Base-by-base conservation (phyloP, 768 basidiomycete genomes). In the Leccinum truebloodii region DNA sequence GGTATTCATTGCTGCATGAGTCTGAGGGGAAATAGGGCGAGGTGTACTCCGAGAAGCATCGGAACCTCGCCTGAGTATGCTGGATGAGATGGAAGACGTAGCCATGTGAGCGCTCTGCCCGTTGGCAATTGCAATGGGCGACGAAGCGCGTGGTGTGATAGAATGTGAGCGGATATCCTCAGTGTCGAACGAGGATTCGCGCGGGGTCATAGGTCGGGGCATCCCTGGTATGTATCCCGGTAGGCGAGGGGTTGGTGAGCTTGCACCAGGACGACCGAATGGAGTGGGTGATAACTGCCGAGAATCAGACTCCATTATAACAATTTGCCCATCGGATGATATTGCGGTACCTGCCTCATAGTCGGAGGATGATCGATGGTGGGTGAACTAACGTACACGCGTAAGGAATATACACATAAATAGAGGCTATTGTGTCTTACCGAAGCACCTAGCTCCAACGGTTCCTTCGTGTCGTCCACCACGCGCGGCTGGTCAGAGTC, bases 201-300 rank as follows among this genome's bases (percentile, higher is more conserved):
- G 87, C n/a, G 92, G 92, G 6, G 92, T 94, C 89, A 94, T 92
- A 18, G 92, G 92, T 46, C 92, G 80, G 22, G 90, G 89, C 92
- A 94, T 94, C 12, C 92, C 92, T 24, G 92, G 92, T 59, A 92
- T 86, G 73, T 94, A 94, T 14, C 92, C 92, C 57, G 92, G 92
- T 22, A 91, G 69, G 44, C 84, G 80, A 48, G 82, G 80, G 0
- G 75, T 74, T 34, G 82, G 82, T 32, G 82, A 83, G n/a, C 74
- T 72, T 14, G 78, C 76, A 3, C 78, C 83, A 49, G 84, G 83
- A 51, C 84, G 76, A 61, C 75, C 74, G 51, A 75, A 78, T 28
- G 87, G 86, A 24, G 86, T 77, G 48, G 88, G 88, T 2, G 86
- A 88, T 53, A 83, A 73, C n/a, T 80, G 82, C 44, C 77, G 81